phyloP scores from a whole-genome alignment of 2,329 filamentous ascomycete genomes.

The Pseudogymnoascus sp. region DNA sequence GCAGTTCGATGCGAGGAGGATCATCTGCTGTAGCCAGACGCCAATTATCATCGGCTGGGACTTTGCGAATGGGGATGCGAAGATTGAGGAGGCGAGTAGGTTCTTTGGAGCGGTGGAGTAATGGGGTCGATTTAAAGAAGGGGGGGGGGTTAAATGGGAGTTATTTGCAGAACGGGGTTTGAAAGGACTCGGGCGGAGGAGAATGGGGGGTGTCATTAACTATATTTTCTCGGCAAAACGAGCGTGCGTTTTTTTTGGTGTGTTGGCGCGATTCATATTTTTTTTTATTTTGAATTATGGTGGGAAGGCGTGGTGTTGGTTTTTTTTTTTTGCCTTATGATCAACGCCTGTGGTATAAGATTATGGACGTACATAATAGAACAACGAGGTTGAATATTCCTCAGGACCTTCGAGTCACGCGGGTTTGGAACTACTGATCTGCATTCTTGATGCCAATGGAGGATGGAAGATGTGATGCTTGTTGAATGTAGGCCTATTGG shows the following conservation, averaged over 20 bases:
- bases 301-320: background rate
- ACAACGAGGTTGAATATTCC: background rate
- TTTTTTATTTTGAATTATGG: background rate
- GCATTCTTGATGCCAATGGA: background rate
- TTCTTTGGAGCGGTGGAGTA: constrained; percentile 64
- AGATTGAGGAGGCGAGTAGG: constrained; percentile 66
- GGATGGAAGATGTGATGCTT: background rate
- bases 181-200: background rate
- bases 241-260: background rate
- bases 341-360: constrained; percentile 2
- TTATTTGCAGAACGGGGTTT: background rate
- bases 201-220: background rate
- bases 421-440: background rate
- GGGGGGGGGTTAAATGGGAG: background rate
- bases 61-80: constrained; percentile 78
- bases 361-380: background rate
- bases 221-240: background rate
- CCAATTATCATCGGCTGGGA: constrained; percentile 94
- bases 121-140: background rate
- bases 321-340: background rate
- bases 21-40: constrained; percentile 91
- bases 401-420: background rate
- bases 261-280: background rate
- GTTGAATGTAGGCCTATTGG: background rate
- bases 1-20: constrained; percentile 87